Evolutionary conservation across 2,329 filamentous ascomycete species (phyloP), one percentile per base, ranked within the genome.

Genomic region (Stagonosporopsis tanaceti): DNA sequence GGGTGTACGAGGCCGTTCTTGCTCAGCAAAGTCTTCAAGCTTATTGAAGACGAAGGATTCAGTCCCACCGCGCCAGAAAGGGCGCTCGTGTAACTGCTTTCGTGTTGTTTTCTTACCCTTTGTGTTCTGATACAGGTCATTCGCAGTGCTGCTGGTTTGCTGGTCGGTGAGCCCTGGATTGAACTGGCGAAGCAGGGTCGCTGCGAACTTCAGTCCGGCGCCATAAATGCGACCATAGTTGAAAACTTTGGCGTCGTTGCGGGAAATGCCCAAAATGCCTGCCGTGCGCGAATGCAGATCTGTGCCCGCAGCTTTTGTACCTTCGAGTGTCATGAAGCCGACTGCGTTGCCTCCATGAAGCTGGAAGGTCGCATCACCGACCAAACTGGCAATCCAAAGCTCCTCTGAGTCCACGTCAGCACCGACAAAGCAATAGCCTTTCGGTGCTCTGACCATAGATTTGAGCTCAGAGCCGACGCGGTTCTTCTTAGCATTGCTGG

Each of bases 181-280:
- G 80, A 99, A 99, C 71, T 98, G 95, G 7, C 93, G 87, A 2
- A 99, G 84, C 2, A 99, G 82, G 9, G 92, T 96, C 2, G 90
- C 88, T 0, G 95, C 95, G 72, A 99, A 99, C 67, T 93, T 96
- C 47, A 98, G 80, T 0, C 95, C 96, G 4, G 95, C 96, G n/a
- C 95, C 96, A 71, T 99, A 99, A 46, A 99, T 99, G 38, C 96
- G 91, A 7, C 96, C 96, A 68, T 99, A 99, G 75, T 99, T 99
- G 82, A 99, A 99, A 0, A 99, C 87, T 74, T 99, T 99, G 57
- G 95, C 95, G 70, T 97, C 88, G 69, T 97, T 97, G 60, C 95
- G 86, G 2, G 92, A 96, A 60, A 99, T 99, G 6, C 93, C 94
- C 2, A 99, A 78, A 55, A 99, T 99, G 6, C 85, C 84, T 1